Percentiles rank a stretch among this genome's conserved stretches.
Conservation (phyloP, 306 rosid genomes). For the Oxytropis ochrocephala region DNA sequence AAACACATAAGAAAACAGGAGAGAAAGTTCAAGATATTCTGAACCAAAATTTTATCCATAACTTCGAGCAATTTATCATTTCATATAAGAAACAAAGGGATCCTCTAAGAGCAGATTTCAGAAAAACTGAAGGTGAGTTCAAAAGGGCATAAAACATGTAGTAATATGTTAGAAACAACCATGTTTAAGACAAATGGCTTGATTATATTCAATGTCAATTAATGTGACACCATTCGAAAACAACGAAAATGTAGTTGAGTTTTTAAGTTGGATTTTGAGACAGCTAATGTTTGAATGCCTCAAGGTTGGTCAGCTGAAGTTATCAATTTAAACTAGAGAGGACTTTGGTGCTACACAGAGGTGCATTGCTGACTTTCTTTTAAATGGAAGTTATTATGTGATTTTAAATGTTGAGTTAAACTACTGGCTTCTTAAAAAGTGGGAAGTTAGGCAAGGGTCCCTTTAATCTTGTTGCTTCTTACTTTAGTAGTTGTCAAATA, state of each 20-base stretch:
- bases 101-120: neutral
- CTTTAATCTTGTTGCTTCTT: neutral
- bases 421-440: neutral
- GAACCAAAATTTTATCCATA: neutral
- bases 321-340: neutral
- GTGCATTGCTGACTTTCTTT: neutral
- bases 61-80: slow-evolving; percentile 1
- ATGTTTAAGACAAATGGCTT: slow-evolving; percentile 8
- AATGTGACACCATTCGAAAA: neutral
- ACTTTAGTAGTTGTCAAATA: neutral
- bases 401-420: neutral
- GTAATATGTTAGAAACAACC: neutral
- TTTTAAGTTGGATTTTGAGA: slow-evolving; percentile 4
- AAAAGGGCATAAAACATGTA: neutral
- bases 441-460: neutral
- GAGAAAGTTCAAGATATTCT: slow-evolving; percentile 1
- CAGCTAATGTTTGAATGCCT: neutral
- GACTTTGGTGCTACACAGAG: neutral
- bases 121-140: neutral
- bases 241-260: neutral
- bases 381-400: neutral
- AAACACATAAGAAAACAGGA: slow-evolving; percentile 1
- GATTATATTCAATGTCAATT: neutral
- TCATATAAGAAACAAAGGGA: slow-evolving; percentile 3
- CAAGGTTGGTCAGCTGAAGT: neutral